A percentile compares a stretch with the other conserved stretches of the same genome.
Evolutionary conservation across 2,329 filamentous ascomycete species (phyloP).

Genomic region (Monosporascus ibericus): DNA sequence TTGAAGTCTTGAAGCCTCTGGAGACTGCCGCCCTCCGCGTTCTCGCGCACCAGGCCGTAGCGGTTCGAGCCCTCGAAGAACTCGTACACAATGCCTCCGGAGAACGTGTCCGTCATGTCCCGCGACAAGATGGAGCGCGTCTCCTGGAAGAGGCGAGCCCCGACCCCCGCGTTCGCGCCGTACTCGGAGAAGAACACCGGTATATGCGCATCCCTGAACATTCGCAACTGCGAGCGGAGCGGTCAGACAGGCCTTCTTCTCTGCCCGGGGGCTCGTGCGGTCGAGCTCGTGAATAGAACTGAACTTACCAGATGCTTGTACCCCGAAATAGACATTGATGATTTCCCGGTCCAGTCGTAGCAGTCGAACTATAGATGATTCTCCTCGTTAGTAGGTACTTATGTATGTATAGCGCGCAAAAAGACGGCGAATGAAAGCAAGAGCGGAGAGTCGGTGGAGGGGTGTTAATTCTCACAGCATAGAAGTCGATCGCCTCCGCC

Average conservation of each 20-base stretch:
- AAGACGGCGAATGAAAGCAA: not conserved
- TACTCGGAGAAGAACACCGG: constrained; percentile 56
- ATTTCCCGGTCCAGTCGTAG: constrained; percentile 5
- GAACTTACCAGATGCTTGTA: constrained; percentile 4
- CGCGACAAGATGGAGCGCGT: constrained; percentile 49
- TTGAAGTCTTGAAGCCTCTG: constrained; percentile 7
- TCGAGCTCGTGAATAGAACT: not conserved
- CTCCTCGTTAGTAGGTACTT: no score
- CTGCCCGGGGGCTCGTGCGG: not conserved
- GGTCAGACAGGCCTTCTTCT: not conserved
- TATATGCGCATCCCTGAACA: constrained; percentile 6
- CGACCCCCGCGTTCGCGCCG: constrained; percentile 44
- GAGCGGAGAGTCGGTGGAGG: no score
- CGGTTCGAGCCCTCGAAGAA: constrained; percentile 46
- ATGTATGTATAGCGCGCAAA: no score
- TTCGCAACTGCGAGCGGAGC: not conserved
- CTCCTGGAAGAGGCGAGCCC: constrained; percentile 50
- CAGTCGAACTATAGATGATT: constrained; percentile 10
- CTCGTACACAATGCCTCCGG: constrained; percentile 57
- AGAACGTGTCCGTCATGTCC: constrained; percentile 47
- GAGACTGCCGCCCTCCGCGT: not conserved
- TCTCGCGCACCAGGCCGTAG: constrained; percentile 35
- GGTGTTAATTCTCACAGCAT: constrained; percentile 6
- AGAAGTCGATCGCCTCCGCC: constrained; percentile 13
- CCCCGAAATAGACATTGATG: constrained; percentile 2